These are phyloP conservation scores for Kodamaea restingae DNA, from an alignment of 805 yeast genomes.

Conservation along the genomic window DNA sequence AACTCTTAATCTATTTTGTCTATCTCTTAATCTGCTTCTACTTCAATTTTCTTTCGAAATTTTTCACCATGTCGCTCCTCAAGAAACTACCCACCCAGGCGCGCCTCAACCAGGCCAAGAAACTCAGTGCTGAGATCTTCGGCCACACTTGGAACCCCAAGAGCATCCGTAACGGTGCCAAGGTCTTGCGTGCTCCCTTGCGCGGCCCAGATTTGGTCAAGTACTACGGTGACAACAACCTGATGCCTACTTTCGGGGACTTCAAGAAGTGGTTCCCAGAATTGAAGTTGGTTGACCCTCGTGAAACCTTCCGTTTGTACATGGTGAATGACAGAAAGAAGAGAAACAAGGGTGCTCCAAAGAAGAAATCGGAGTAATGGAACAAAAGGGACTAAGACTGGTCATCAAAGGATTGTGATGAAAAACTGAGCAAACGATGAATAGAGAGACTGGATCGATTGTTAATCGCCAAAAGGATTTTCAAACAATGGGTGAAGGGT, in stretches of 20 bases:
- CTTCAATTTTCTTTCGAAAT: background rate
- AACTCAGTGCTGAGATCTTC: conserved; percentile 62
- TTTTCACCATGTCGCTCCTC: conserved; percentile 21
- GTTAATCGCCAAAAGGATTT: no score
- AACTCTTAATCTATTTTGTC: background rate
- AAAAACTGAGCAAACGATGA: background rate
- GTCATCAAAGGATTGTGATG: background rate
- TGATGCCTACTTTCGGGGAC: conserved; percentile 60
- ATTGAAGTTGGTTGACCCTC: conserved; percentile 56
- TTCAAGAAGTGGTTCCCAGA: conserved; percentile 52
- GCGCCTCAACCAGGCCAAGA: conserved; percentile 53
- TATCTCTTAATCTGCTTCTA: background rate
- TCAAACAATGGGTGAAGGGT: no score
- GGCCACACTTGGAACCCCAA: conserved; percentile 69
- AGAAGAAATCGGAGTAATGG: conserved; percentile 45
- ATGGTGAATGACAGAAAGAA: conserved; percentile 65
- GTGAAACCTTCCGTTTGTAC: conserved; percentile 63
- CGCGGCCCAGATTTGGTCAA: conserved; percentile 67
- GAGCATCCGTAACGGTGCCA: conserved; percentile 65
- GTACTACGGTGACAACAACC: conserved; percentile 68
- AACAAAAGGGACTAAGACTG: background rate
- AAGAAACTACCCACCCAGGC: conserved; percentile 36
- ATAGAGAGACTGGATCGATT: background rate
- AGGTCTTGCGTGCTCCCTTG: conserved; percentile 61
- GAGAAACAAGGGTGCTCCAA: conserved; percentile 88